Evolutionary conservation across 1,284 basidiomycete genomes (phyloP).

Genomic region (Trichosporon faecale): DNA sequence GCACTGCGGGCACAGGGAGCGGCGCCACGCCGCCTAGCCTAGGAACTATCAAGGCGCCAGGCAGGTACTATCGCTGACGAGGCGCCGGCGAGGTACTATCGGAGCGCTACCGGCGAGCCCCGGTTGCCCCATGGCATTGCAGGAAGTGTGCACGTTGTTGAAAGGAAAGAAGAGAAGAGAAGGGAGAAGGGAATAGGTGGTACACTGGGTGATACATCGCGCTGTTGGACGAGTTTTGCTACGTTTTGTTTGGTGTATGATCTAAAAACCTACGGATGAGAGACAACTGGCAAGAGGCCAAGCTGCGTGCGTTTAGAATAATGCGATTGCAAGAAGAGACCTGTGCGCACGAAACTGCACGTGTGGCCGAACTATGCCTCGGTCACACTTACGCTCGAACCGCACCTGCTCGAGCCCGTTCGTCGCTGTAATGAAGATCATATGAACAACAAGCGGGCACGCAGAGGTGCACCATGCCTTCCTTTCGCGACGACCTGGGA

Average conservation of each 20-base stretch:
- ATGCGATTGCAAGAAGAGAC: not conserved
- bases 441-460: not conserved
- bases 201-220: conserved; percentile 7
- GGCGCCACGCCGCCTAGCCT: not conserved
- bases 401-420: not conserved
- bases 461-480: not conserved
- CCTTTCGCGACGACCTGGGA: too few species aligned
- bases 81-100: not conserved
- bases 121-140: not conserved
- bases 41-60: not conserved
- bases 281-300: not conserved
- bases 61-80: not conserved
- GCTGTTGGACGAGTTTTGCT: not conserved
- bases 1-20: too few species aligned
- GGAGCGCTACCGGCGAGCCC: not conserved
- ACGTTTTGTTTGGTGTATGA: not conserved
- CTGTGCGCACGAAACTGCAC: too few species aligned
- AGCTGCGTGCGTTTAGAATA: not conserved
- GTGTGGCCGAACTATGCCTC: too few species aligned
- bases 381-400: not conserved
- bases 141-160: not conserved
- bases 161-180: not conserved
- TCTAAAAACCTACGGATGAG: not conserved
- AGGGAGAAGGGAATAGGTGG: not conserved
- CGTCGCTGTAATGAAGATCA: not conserved